These are phyloP conservation scores for Penicillium atrosanguineum DNA, from an alignment of 495 filamentous ascomycete species.

Conservation along the genomic window DNA sequence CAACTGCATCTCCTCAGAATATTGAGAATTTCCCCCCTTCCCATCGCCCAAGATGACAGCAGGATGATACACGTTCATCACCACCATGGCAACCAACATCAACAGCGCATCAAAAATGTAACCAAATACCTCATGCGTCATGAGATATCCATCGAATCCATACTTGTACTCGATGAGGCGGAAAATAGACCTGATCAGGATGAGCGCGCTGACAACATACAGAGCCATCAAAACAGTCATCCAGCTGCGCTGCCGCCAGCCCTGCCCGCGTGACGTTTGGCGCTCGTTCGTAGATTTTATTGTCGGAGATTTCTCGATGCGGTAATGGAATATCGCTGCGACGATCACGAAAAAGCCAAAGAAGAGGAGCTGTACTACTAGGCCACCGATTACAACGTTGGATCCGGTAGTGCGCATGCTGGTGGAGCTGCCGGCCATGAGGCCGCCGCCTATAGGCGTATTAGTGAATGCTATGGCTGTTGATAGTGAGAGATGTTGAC, in stretches of 20 bases:
- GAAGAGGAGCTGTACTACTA: conserved; percentile 42
- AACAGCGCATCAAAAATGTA: conserved; percentile 62
- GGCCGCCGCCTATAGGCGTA: conserved; percentile 13
- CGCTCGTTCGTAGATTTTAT: conserved; percentile 16
- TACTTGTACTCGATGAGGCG: conserved; percentile 61
- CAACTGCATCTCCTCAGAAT: conserved; percentile 7
- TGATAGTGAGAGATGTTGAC: neutral
- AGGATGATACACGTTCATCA: conserved; percentile 46
- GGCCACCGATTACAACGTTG: conserved; percentile 43
- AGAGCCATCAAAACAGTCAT: conserved; percentile 47
- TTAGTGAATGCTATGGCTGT: neutral
- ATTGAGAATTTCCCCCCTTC: neutral
- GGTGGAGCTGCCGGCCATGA: conserved; percentile 15
- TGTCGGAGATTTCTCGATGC: conserved; percentile 25
- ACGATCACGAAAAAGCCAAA: conserved; percentile 47
- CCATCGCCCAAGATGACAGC: conserved; percentile 27
- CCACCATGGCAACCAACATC: conserved; percentile 54
- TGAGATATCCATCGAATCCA: conserved; percentile 50
- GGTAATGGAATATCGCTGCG: conserved; percentile 34
- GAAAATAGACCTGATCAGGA: conserved; percentile 61
- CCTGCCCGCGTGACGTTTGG: neutral
- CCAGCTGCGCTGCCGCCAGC: conserved; percentile 44
- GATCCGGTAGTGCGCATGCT: conserved; percentile 28
- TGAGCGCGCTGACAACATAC: conserved; percentile 52
- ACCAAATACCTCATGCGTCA: conserved; percentile 56